Conservation (phyloP, 2,329 filamentous ascomycete species). For the Fusarium kyushuense region DNA sequence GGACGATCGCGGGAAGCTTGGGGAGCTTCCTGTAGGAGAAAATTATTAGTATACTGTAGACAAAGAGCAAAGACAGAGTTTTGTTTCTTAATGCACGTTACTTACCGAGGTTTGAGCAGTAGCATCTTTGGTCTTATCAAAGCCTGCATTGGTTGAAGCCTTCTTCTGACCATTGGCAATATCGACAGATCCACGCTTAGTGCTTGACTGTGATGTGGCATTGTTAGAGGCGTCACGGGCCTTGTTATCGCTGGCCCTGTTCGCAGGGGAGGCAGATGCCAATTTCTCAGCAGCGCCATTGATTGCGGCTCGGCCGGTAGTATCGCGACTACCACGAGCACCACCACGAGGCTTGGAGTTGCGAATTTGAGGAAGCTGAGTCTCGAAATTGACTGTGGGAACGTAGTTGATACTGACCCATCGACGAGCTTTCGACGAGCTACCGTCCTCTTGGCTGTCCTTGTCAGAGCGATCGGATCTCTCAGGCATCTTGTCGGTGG, state of each 20-base stretch:
- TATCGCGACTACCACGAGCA: constrained; percentile 56
- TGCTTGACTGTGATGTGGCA: constrained; percentile 52
- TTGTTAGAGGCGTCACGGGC: constrained; percentile 57
- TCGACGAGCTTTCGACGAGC: constrained; percentile 62
- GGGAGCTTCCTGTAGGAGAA: constrained; percentile 44
- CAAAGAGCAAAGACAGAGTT: not conserved
- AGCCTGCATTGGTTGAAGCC: constrained; percentile 49
- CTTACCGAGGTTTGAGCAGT: constrained; percentile 56
- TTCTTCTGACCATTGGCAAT: constrained; percentile 58
- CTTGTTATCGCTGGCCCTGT: constrained; percentile 52
- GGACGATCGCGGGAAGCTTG: constrained; percentile 50
- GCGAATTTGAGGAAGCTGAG: constrained; percentile 73
- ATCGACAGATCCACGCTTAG: constrained; percentile 62
- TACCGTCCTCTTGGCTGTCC: constrained; percentile 67
- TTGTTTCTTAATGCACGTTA: constrained; percentile 20
- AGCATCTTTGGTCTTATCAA: constrained; percentile 59
- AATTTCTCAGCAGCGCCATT: constrained; percentile 56
- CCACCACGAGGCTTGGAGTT: constrained; percentile 64
- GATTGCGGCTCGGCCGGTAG: constrained; percentile 53
- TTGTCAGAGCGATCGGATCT: constrained; percentile 70
- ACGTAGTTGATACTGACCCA: constrained; percentile 89
- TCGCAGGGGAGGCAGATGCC: constrained; percentile 44
- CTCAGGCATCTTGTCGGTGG: constrained; percentile 73
- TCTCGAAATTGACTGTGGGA: constrained; percentile 87
- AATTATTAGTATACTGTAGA: constrained; percentile 11